phyloP scores from a whole-genome alignment of 805 yeast species.

The Pichia scutulata region DNA sequence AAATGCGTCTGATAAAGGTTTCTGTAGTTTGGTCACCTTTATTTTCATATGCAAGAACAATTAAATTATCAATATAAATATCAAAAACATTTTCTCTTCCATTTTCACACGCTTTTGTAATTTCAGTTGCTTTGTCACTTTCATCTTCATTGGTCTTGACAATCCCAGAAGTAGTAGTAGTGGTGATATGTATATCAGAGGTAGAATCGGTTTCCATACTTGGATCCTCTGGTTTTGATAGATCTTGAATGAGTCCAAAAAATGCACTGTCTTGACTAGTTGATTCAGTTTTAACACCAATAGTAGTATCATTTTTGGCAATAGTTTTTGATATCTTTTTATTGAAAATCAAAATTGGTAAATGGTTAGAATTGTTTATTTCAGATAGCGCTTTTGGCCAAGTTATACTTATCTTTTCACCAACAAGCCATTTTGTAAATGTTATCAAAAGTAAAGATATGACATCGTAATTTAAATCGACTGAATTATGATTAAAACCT shows the following conservation, averaged over 20 bases:
- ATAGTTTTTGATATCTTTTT: not conserved
- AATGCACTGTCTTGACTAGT: conserved; percentile 18
- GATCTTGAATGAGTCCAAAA: conserved; percentile 27
- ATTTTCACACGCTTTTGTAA: not conserved
- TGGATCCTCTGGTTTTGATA: conserved; percentile 13
- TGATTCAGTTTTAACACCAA: not conserved
- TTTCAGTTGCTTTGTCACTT: not conserved
- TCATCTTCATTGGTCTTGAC: not conserved
- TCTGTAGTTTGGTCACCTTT: conserved; percentile 1
- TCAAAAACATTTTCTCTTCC: conserved; percentile 7
- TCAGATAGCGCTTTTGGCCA: conserved; percentile 20
- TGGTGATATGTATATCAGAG: not conserved
- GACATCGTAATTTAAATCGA: conserved; percentile 16
- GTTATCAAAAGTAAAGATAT: conserved; percentile 18
- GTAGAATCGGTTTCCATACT: not conserved
- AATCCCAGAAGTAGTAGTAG: not conserved
- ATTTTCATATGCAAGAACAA: conserved; percentile 11
- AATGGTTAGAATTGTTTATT: not conserved
- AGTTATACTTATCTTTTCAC: conserved; percentile 9
- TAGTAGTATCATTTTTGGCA: not conserved
- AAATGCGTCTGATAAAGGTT: conserved; percentile 3
- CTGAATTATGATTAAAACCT: not conserved
- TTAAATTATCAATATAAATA: conserved; percentile 16
- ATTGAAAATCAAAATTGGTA: too few relatives aligned
- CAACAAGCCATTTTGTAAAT: conserved; percentile 18